These are phyloP conservation scores for Centella asiatica DNA, from an alignment of 129 eudicot species.

Conservation along the genomic window DNA sequence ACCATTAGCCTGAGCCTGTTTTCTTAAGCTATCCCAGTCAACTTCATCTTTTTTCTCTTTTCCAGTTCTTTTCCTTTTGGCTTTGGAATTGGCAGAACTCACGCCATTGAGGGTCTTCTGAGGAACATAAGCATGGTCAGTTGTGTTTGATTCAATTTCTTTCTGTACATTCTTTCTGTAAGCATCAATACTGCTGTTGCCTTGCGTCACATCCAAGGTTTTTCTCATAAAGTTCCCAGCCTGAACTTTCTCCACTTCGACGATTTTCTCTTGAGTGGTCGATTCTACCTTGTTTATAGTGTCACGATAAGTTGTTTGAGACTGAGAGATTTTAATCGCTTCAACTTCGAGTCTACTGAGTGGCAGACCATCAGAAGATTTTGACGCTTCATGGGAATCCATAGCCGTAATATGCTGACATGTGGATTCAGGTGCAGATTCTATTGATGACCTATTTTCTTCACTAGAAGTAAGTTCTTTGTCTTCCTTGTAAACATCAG, in stretches of 20 bases:
- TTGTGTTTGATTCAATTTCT: slow-evolving; percentile 24
- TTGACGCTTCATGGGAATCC: slow-evolving; percentile 29
- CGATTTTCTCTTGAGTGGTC: slow-evolving; percentile 10
- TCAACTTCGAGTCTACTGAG: slow-evolving; percentile 23
- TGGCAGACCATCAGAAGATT: slow-evolving; percentile 17
- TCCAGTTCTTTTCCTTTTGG: slow-evolving; percentile 33
- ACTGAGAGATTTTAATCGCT: slow-evolving; percentile 1
- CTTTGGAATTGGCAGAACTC: slow-evolving; percentile 20
- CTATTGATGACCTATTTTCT: slow-evolving; percentile 51
- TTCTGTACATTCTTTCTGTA: slow-evolving; percentile 27
- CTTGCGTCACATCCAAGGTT: slow-evolving; percentile 30
- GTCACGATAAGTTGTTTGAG: slow-evolving; percentile 11
- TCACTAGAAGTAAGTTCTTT: slow-evolving; percentile 34
- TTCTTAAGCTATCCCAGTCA: slow-evolving; percentile 77
- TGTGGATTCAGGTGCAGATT: slow-evolving; percentile 41
- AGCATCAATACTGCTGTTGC: slow-evolving; percentile 23
- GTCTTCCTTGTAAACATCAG: slow-evolving; percentile 19
- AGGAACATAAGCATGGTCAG: slow-evolving; percentile 7
- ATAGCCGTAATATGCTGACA: slow-evolving; percentile 22
- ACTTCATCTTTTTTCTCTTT: slow-evolving; percentile 36
- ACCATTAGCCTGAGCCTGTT: slow-evolving; percentile 42
- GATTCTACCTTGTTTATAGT: slow-evolving; percentile 7
- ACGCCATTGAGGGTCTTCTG: slow-evolving; percentile 13
- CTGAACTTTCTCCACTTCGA: slow-evolving; percentile 22
- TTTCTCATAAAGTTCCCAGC: slow-evolving; percentile 17